Evolutionary conservation across 164 flowering plant species (phyloP), one percentile per base, ranked within the genome.

Genomic region (Magnolia changhungtana): DNA sequence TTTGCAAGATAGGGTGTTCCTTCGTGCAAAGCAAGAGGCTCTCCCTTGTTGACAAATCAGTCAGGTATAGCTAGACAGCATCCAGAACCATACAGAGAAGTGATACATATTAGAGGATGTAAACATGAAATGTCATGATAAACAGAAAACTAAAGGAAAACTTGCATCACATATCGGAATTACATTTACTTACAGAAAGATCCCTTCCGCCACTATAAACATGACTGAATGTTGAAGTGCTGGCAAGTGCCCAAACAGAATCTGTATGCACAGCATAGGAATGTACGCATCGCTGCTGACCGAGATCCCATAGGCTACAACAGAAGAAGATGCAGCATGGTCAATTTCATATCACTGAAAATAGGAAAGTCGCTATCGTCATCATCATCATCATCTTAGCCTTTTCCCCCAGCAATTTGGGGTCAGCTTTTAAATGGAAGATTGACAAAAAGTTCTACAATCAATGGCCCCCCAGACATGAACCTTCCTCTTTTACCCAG

Each of bases 161-260:
- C 61, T n/a, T 1, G 24, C 7, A 52, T 23, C n/a, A 24, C 8
- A 13, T 11, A 4, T 19, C 50, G 29, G 68, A 8, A 50, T 37
- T 23, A 8, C 24, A 21, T 31, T 69, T 21, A 89, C 99, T 89
- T 77, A 96, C 99, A 74, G 97, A 92, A 63, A 83, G 88, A 81
- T 94, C 98, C 75, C 97, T 88, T 50, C 99, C 99, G 68, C 97
- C 99, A 83, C 99, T 96, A 80, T 96, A 96, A 72, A 96, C 99
- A 86, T 96, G 97, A 84, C 90, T 92, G 82, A 96, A 96, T 52
- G 95, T 80, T 68, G 96, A 91, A 7, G 94, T 91, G 84, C 96
- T 89, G 9, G 98, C 98, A 88, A 96, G 99, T 72, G 99, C 97
- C 99, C 99, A 96, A 31, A 94, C 99, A 82, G 99, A 96, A 82